Base-by-base conservation (phyloP, 441 rosid genomes). In the Viola pubescens region DNA sequence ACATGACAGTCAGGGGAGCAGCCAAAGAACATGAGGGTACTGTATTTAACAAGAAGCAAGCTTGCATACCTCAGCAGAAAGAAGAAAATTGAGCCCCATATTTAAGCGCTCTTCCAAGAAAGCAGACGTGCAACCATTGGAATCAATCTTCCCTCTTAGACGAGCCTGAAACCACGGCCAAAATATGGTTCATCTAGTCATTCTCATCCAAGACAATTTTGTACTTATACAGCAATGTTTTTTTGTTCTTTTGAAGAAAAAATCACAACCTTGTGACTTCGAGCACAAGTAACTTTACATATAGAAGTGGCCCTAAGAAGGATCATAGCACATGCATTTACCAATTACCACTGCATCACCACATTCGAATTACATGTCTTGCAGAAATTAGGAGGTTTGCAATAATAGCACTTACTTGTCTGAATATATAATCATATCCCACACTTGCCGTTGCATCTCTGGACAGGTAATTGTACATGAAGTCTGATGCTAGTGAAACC, bases 401-500 rank as follows among this genome's bases (percentile, higher is more conserved):
- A 65, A 50, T 42, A 13, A 53, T 12, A 13, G 55, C 1, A 58
- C 60, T 57, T 83, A 89, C 98, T 85, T 94, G 98, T 88, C 98
- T 72, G 48, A 92, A 91, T 56, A 88, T 78, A 84, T 89, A 92
- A 80, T 92, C 98, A 67, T 92, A 92, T 49, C 97, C 98, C 39
- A 79, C 85, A 77, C 92, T 92, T 61, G 96, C 77, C 40, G 94
- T 82, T 44, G 77, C 96, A 50, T 92, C 98, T 74, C 70, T 81
- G 73, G 95, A 82, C 79, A 86, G 58, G 77, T 76, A 85, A 79
- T 91, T 91, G 82, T 79, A 91, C 90, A 83, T 77, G 69, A 89
- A 74, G 62, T 92, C 98, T 9, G 97, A 71, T 6, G 95, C 98
- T 34, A 92, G 82, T 53, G 96, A 86, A 67, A 92, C 98, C 98